These are phyloP conservation scores for Aspergillus novoparasiticus DNA, from an alignment of 2,329 filamentous ascomycete genomes.

Conservation along the genomic window DNA sequence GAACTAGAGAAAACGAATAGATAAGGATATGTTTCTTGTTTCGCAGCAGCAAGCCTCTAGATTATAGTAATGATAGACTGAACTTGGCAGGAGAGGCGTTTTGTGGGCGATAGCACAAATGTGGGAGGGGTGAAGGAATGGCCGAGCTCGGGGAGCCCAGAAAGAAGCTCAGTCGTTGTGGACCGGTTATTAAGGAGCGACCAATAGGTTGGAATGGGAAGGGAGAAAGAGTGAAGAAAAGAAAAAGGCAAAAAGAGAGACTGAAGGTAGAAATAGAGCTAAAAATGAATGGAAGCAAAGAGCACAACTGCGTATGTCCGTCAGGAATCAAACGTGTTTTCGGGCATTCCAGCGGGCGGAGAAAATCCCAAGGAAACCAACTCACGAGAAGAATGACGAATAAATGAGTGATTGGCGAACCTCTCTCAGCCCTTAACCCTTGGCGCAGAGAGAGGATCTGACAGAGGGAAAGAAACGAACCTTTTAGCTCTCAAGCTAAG, in stretches of 20 bases:
- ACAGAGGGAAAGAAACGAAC: constrained; percentile 4
- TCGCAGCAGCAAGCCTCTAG: neutral
- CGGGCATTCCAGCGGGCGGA: constrained; percentile 15
- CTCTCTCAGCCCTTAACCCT: constrained; percentile 4
- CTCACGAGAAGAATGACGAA: neutral
- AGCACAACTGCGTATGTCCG: constrained; percentile 1
- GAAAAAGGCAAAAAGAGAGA: constrained; percentile 10
- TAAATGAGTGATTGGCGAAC: constrained; percentile 8
- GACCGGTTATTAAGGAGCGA: neutral
- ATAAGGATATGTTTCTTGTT: neutral
- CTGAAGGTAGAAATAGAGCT: constrained; percentile 8
- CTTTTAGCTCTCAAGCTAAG: constrained; percentile 9
- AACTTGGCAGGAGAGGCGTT: constrained; percentile 4
- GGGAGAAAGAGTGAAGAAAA: constrained; percentile 13
- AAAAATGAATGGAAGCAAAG: constrained; percentile 12
- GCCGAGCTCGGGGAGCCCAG: constrained; percentile 4
- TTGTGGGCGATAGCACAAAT: constrained; percentile 14
- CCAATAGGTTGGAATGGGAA: constrained; percentile 5
- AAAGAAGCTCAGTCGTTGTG: neutral
- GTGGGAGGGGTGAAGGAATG: constrained; percentile 16
- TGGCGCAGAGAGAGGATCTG: constrained; percentile 12
- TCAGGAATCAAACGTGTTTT: constrained; percentile 7
- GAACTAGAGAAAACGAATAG: constrained; percentile 6
- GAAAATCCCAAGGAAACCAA: neutral
- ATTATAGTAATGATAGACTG: neutral